These are phyloP conservation scores for Xylaria polymorpha DNA, from an alignment of 2,329 filamentous ascomycete genomes.

Conservation along the genomic window DNA sequence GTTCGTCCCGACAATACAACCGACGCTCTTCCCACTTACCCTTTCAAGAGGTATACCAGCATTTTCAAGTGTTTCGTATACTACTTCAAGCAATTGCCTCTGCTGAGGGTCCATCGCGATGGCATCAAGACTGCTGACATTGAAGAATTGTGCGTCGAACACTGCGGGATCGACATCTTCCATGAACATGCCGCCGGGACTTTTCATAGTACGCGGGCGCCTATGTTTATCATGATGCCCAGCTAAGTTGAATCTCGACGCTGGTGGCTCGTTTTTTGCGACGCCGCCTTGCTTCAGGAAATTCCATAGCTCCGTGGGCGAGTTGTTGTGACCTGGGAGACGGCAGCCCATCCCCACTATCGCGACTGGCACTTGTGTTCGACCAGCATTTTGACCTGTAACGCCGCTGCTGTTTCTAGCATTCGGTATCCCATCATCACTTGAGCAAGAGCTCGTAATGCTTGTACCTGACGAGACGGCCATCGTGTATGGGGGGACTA, in stretches of 20 bases:
- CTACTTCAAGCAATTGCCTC: constrained; percentile 34
- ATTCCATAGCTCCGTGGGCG: constrained; percentile 26
- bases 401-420: not conserved
- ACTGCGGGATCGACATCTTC: constrained; percentile 50
- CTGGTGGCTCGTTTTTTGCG: constrained; percentile 27
- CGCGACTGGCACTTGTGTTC: constrained; percentile 21
- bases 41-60: constrained; percentile 30
- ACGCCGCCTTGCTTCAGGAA: constrained; percentile 31
- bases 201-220: constrained; percentile 26
- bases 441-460: constrained; percentile 25
- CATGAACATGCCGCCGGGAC: constrained; percentile 49
- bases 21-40: constrained; percentile 20
- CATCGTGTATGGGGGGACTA: not conserved
- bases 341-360: constrained; percentile 34
- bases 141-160: constrained; percentile 53
- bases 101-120: constrained; percentile 41
- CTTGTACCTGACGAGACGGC: constrained; percentile 16
- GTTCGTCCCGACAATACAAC: constrained; percentile 31
- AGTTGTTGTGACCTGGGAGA: constrained; percentile 29
- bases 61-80: constrained; percentile 39
- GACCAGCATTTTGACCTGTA: not conserved
- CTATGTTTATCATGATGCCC: constrained; percentile 25
- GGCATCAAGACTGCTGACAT: constrained; percentile 37
- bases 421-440: constrained; percentile 10
- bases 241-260: constrained; percentile 17